Evolutionary conservation across 2,329 filamentous ascomycete species (phyloP).

Genomic region (Aspergillus nomiae): DNA sequence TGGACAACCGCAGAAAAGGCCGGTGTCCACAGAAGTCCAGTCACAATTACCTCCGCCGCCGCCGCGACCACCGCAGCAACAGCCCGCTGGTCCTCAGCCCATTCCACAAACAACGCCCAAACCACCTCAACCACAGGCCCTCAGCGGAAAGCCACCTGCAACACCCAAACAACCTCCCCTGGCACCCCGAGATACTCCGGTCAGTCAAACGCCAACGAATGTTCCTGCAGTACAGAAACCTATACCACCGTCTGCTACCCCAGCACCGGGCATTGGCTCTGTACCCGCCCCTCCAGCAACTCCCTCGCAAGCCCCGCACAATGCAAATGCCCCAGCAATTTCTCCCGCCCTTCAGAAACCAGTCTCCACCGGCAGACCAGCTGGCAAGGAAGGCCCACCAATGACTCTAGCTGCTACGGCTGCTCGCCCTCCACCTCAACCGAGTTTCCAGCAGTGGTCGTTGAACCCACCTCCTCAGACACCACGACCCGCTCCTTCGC

Average conservation of each 20-base stretch:
- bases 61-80: slow-evolving; percentile 5
- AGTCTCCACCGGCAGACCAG: slow-evolving; percentile 13
- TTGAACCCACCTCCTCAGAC: slow-evolving; percentile 35
- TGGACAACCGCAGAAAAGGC: not conserved
- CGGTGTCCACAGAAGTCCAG: slow-evolving; percentile 6
- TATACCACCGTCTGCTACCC: slow-evolving; percentile 19
- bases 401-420: slow-evolving; percentile 17
- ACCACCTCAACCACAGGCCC: slow-evolving; percentile 17
- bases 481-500: slow-evolving; percentile 28
- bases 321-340: slow-evolving; percentile 18
- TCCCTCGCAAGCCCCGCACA: slow-evolving; percentile 29
- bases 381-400: slow-evolving; percentile 18
- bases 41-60: not conserved
- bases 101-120: slow-evolving; percentile 15
- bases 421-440: slow-evolving; percentile 28
- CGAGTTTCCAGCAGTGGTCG: slow-evolving; percentile 42
- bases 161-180: slow-evolving; percentile 26
- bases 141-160: slow-evolving; percentile 22
- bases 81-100: slow-evolving; percentile 10
- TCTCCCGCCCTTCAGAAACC: slow-evolving; percentile 17
- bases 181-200: slow-evolving; percentile 18
- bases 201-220: slow-evolving; percentile 7
- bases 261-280: slow-evolving; percentile 21
- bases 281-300: slow-evolving; percentile 22
- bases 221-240: slow-evolving; percentile 17